These are phyloP conservation scores for Fennellomyces sp. DNA, from an alignment of 371 early-diverging fungal species.

Conservation along the genomic window DNA sequence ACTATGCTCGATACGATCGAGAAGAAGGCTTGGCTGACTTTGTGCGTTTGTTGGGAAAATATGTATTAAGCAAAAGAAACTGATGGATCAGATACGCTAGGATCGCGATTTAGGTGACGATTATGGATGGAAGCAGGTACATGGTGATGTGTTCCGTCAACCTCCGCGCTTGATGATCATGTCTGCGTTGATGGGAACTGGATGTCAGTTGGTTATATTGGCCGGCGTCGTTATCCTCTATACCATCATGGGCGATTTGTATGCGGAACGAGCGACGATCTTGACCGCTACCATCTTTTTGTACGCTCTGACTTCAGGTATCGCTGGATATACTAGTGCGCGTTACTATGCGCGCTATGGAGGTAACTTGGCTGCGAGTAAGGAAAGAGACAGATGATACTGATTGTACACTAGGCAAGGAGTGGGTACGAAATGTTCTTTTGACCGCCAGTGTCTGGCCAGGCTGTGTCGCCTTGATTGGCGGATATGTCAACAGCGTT, in stretches of 20 bases:
- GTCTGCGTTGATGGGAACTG: slow-evolving; percentile 14
- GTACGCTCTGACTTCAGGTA: slow-evolving; percentile 75
- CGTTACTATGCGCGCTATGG: slow-evolving; percentile 74
- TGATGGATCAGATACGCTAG: slow-evolving; percentile 24
- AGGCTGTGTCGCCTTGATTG: slow-evolving; percentile 57
- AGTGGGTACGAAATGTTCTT: slow-evolving; percentile 74
- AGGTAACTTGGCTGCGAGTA: slow-evolving; percentile 35
- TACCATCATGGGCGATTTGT: slow-evolving; percentile 74
- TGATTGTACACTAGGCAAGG: slow-evolving; percentile 46
- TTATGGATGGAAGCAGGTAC: slow-evolving; percentile 91
- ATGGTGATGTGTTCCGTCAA: slow-evolving; percentile 87
- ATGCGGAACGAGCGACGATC: slow-evolving; percentile 80
- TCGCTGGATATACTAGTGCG: slow-evolving; percentile 75
- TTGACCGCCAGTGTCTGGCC: slow-evolving; percentile 79
- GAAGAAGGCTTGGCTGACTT: slow-evolving; percentile 76
- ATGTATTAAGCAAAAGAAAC: neutral
- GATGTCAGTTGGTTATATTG: slow-evolving; percentile 39
- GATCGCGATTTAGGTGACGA: slow-evolving; percentile 86
- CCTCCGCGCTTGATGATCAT: slow-evolving; percentile 72
- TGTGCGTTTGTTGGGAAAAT: slow-evolving; percentile 37
- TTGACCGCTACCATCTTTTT: slow-evolving; percentile 80
- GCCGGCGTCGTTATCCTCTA: slow-evolving; percentile 70
- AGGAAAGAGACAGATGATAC: slow-evolving; percentile 1
- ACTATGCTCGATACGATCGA: slow-evolving; percentile 81
- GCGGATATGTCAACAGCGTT: slow-evolving; percentile 70